Base-by-base conservation (phyloP, 768 basidiomycete genomes). In the Exsudoporus frostii region DNA sequence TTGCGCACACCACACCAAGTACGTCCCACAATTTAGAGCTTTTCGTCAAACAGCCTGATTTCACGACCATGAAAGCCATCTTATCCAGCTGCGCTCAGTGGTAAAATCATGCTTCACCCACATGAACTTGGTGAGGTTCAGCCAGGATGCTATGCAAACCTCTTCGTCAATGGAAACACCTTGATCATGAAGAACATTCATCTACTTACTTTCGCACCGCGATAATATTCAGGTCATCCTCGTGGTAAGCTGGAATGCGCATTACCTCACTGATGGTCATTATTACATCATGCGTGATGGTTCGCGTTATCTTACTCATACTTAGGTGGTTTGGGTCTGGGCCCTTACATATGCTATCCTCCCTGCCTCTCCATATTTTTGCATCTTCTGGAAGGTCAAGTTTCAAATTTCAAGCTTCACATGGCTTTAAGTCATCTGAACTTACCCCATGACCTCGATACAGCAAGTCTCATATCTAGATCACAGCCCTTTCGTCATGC, bases 131-230 rank as follows among this genome's bases (percentile, higher is more conserved):
- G 46, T 7, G 39, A 48, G 8, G 24, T 14, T 25, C 46, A 27
- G n/a, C 17, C 17, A 15, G 24, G 34, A 14, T 37, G 33, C 15
- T 24, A 19, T 27, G n/a, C 14, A n/a, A 19, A 41, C 13, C 17
- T 15, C 25, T 17, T 48, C 19, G 17, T 20, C 14, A 15, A 29
- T 1, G 36, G n/a, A 27, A 20, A 27, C 14, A 5, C 17, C 19
- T 19, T 41, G n/a, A n/a, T n/a, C n/a, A n/a, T n/a, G n/a, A 19
- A 29, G 19, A 25, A 41, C 13, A 48, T 11, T 14, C 10, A 7
- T n/a, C 24, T 37, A 4, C 40, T 66, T 37, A 4, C 40, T 66
- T 2, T 46, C 20, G n/a, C 45, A 47, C 29, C 27, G 13, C 11
- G 20, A 40, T 24, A 46, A 17, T n/a, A n/a, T 30, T 13, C 11